A percentile compares a stretch with the other conserved stretches of the same genome.
phyloP scores from a whole-genome alignment of 1,139 yeast genomes.

The Tardiomyces depauwii region DNA sequence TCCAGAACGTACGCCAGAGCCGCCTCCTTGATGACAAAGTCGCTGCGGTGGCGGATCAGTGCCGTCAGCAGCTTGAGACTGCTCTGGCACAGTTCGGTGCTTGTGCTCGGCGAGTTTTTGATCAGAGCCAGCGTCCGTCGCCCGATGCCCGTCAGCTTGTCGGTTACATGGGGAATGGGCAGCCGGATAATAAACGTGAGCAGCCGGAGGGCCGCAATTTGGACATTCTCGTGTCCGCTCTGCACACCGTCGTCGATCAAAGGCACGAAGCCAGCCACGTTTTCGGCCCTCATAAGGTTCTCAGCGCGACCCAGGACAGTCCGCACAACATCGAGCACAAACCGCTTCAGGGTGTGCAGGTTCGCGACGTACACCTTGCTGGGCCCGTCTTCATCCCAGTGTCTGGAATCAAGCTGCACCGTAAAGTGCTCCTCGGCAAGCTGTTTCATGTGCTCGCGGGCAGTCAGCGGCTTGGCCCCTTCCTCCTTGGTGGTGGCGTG shows the following conservation, averaged over 20 bases:
- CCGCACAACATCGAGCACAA: slow-evolving; percentile 68
- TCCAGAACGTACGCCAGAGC: slow-evolving; percentile 67
- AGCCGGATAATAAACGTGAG: slow-evolving; percentile 50
- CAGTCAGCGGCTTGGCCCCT: neutral
- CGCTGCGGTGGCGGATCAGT: slow-evolving; percentile 57
- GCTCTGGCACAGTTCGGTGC: slow-evolving; percentile 73
- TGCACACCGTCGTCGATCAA: slow-evolving; percentile 47
- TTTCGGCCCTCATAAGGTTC: slow-evolving; percentile 42
- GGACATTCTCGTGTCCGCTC: slow-evolving; percentile 65
- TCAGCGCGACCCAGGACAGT: slow-evolving; percentile 53
- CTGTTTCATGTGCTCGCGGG: slow-evolving; percentile 1
- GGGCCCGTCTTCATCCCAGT: slow-evolving; percentile 41
- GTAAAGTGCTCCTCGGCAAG: slow-evolving; percentile 48
- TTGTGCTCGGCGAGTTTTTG: slow-evolving; percentile 68
- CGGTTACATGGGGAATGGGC: slow-evolving; percentile 48
- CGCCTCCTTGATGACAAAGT: slow-evolving; percentile 53
- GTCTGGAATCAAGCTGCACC: slow-evolving; percentile 53
- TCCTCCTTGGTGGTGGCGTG: slow-evolving; percentile 4
- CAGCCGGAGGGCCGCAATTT: slow-evolving; percentile 55
- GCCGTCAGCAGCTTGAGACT: slow-evolving; percentile 66
- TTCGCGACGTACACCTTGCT: slow-evolving; percentile 42
- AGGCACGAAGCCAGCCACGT: slow-evolving; percentile 68
- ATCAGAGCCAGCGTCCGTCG: slow-evolving; percentile 52
- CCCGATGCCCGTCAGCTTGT: slow-evolving; percentile 23
- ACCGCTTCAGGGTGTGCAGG: slow-evolving; percentile 43